Evolutionary conservation across 2,329 filamentous ascomycete genomes (phyloP).

Genomic region (Whalleya microplaca): DNA sequence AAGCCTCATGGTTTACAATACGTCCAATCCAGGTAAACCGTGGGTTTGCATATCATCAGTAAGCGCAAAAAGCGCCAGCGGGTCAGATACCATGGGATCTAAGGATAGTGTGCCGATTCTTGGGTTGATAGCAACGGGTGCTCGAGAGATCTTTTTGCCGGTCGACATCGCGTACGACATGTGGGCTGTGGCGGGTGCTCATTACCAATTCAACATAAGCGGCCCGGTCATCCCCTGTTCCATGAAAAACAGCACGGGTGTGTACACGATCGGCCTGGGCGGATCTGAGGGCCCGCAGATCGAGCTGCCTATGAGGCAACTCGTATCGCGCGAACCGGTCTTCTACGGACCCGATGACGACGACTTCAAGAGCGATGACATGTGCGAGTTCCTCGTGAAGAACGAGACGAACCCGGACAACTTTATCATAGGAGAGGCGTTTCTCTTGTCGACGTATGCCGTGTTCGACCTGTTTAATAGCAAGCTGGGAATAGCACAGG

Average conservation of each 20-base stretch:
- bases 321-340: not conserved
- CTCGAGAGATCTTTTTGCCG: not conserved
- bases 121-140: not conserved
- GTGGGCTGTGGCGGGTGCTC: not conserved
- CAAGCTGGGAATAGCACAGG: not conserved
- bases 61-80: not conserved
- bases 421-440: not conserved
- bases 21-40: not conserved
- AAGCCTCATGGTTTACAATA: not conserved
- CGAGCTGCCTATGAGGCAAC: not conserved
- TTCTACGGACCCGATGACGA: not conserved
- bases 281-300: not conserved
- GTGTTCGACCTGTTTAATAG: not conserved
- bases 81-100: not conserved
- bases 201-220: not conserved
- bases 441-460: not conserved
- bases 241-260: not conserved
- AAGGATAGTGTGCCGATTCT: not conserved
- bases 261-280: not conserved
- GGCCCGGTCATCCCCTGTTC: not conserved
- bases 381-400: not conserved
- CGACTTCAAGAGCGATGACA: not conserved
- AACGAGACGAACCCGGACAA: not conserved
- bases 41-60: not conserved
- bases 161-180: not conserved